Evolutionary conservation across 2,329 filamentous ascomycete species (phyloP), one percentile per base, ranked within the genome.

Genomic region (Penicillium sp.): DNA sequence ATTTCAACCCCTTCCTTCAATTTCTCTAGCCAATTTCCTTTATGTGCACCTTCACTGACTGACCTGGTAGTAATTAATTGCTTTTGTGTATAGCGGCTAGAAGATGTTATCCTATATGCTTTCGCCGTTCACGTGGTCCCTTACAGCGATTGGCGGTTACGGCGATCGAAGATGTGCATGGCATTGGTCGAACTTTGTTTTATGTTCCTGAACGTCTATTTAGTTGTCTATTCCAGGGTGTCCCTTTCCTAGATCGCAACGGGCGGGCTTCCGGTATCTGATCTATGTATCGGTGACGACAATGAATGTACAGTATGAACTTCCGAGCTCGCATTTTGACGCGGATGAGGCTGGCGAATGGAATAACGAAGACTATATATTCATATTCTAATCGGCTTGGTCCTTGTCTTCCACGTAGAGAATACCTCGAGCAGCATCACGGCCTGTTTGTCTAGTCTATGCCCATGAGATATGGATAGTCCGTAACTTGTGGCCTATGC

Each of bases 261-360:
- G 36, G 25, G 33, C 34, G 27, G 34, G 25, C 10, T 35, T 39
- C 34, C 23, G 43, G 37, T 44, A 37, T 46, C 38, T 44, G 42
- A 32, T 35, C 32, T 28, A 13, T 28, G 38, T 32, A 29, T 27
- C 25, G 9, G 17, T 35, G 15, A 30, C 18, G 16, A 35, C 26
- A 35, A 37, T 34, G 22, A 39, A 40, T 55, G 47, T 50, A 55
- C 36, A 44, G 42, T 54, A 51, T 39, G 39, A 32, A 37, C 33
- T 45, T 39, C 30, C 41, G 18, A 22, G 18, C 9, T 22, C 18
- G 18, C 18, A 22, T 22, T n/a, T n/a, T n/a, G n/a, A n/a, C n/a
- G n/a, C n/a, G n/a, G n/a, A n/a, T n/a, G n/a, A n/a, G n/a, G n/a
- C 32, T 30, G 41, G 40, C 38, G 41, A 43, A 42, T 28, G 41